Percentiles rank a stretch among this genome's conserved stretches.
Conservation (phyloP, 768 basidiomycete genomes). For the Punctularia strigosozonata region DNA sequence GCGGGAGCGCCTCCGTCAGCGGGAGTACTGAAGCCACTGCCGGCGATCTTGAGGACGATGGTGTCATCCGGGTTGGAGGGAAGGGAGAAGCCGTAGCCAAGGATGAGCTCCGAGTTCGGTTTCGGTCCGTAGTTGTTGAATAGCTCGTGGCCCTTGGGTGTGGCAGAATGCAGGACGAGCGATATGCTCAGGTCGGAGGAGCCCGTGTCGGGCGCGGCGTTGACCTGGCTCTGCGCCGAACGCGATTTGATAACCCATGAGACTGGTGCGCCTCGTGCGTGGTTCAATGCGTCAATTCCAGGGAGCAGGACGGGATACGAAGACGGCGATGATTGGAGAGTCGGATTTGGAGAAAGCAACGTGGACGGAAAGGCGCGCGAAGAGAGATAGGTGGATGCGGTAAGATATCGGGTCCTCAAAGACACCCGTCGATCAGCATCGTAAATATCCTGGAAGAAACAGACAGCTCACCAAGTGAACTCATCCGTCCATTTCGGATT, state of each 20-base stretch:
- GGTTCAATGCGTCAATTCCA: slow-evolving; percentile 80
- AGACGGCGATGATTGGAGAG: slow-evolving; percentile 34
- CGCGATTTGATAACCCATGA: slow-evolving; percentile 61
- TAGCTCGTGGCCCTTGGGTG: slow-evolving; percentile 39
- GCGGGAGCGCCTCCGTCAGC: background rate
- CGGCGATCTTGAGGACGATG: slow-evolving; percentile 67
- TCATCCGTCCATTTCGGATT: slow-evolving; percentile 30
- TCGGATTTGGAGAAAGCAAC: slow-evolving; percentile 47
- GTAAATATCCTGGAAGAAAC: slow-evolving; percentile 2
- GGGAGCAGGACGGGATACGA: slow-evolving; percentile 78
- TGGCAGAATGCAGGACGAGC: slow-evolving; percentile 41
- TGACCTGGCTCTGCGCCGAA: slow-evolving; percentile 7
- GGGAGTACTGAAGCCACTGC: slow-evolving; percentile 11
- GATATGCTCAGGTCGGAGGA: slow-evolving; percentile 33
- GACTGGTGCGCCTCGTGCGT: slow-evolving; percentile 67
- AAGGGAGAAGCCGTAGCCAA: slow-evolving; percentile 87
- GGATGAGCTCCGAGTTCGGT: slow-evolving; percentile 78
- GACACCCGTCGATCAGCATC: background rate
- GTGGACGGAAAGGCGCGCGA: slow-evolving; percentile 88
- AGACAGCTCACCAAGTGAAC: slow-evolving; percentile 56
- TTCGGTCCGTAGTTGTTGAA: slow-evolving; percentile 92
- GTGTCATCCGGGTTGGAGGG: slow-evolving; percentile 77
- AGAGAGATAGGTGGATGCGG: slow-evolving; percentile 66
- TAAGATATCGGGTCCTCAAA: slow-evolving; percentile 58
- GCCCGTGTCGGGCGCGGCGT: background rate